phyloP scores from a whole-genome alignment of 2,329 filamentous ascomycete species.

The Fonsecaea erecta region DNA sequence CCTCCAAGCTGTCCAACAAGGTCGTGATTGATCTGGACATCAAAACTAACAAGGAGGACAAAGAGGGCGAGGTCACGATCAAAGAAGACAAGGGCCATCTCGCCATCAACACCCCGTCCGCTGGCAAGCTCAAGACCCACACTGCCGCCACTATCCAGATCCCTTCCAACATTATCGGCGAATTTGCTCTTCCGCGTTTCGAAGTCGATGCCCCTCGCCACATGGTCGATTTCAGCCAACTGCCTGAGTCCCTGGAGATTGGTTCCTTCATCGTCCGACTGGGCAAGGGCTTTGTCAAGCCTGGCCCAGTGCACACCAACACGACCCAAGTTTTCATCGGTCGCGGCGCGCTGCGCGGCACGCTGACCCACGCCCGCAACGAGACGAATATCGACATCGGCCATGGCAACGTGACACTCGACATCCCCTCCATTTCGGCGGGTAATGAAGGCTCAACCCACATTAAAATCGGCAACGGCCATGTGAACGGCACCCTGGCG shows the following conservation, averaged over 20 bases:
- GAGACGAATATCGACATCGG: constrained; percentile 27
- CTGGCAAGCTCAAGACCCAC: constrained; percentile 21
- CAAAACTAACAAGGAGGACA: constrained; percentile 30
- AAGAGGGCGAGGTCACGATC: constrained; percentile 20
- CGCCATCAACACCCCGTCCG: constrained; percentile 22
- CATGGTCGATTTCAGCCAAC: constrained; percentile 31
- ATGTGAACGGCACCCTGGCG: constrained; percentile 25
- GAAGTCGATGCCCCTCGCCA: constrained; percentile 26
- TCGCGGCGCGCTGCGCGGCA: constrained; percentile 23
- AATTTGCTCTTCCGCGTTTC: constrained; percentile 25
- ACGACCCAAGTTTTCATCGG: constrained; percentile 19
- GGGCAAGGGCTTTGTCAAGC: constrained; percentile 28
- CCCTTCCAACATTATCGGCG: constrained; percentile 30
- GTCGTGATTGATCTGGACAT: constrained; percentile 31
- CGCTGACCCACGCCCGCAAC: constrained; percentile 21
- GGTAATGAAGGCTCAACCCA: constrained; percentile 21
- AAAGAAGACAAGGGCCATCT: constrained; percentile 27
- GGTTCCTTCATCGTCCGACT: constrained; percentile 20
- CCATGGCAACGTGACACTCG: constrained; percentile 22
- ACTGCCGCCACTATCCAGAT: constrained; percentile 26
- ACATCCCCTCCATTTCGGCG: constrained; percentile 26
- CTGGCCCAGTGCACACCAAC: constrained; percentile 30
- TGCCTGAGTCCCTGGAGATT: constrained; percentile 31
- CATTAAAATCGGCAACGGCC: constrained; percentile 27
- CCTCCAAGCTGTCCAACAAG: constrained; percentile 28